Base-by-base conservation (phyloP, 768 basidiomycete species). In the Roridomyces roridus region DNA sequence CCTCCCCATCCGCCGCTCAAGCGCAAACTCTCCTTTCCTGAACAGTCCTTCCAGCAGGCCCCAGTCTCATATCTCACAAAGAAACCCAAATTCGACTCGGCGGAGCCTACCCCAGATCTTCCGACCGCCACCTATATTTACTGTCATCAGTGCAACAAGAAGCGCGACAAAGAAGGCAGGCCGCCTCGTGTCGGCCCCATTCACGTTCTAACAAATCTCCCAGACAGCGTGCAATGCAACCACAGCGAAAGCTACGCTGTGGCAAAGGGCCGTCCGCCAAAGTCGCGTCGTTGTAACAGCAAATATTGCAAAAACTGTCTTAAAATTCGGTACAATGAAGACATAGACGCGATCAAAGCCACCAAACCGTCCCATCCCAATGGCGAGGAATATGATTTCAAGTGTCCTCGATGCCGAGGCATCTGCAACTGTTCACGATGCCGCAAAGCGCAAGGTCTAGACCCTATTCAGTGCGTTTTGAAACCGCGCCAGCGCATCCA, bases 121-220 rank as follows among this genome's bases (percentile, higher is more conserved):
- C 11, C 56, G 45, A 47, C 56, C 40, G 59, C 65, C 60, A 11
- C 80, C 64, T 65, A 77, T 68, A 70, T 83, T 46, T 83, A 85
- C 61, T 92, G 91, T 61, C 91, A 91, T 68, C 89, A 91, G 65
- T 91, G 91, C 70, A 78, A 77, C 59, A 81, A 80, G 67, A 88
- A 86, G 62, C 83, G 84, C 46, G 84, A 84, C 61, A 66, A 69
- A 25, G 66, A 72, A 42, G 72, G 89, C 87, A 42, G 46, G 78
- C 68, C 20, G 20, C 40, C 46, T 54, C 46, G 23, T 56, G 54
- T 53, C 40, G 9, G 45, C 15, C 57, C 46, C 36, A 52, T 49
- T 20, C 10, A n/a, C n/a, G 29, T 47, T 21, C 43, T 65, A 26
- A 56, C 46, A n/a, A 5, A 43, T 24, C 28, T 29, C n/a, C 7